These are phyloP conservation scores for Acanthamoeba divionensis DNA, from an alignment of 208 protist genomes.

Conservation along the genomic window DNA sequence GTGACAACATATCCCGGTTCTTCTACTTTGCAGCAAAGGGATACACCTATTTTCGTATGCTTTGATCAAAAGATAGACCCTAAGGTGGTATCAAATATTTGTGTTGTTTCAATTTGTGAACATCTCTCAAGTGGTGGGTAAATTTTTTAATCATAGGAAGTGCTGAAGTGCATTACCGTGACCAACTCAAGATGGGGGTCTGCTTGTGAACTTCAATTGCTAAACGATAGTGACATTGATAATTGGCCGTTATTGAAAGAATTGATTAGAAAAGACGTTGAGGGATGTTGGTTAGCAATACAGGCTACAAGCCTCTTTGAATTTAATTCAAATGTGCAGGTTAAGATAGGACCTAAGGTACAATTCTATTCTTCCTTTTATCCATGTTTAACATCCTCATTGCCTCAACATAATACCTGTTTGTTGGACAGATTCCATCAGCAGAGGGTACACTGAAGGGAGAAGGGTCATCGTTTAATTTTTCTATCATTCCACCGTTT, in stretches of 20 bases:
- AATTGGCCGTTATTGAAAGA: neutral
- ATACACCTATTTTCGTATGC: neutral
- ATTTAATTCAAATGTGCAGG: neutral
- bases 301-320: neutral
- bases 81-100: neutral
- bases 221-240: neutral
- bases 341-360: conserved; percentile 54
- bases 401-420: neutral
- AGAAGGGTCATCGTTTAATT: neutral
- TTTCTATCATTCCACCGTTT: neutral
- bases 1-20: neutral
- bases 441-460: conserved; percentile 17
- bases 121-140: neutral
- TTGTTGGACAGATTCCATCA: conserved; percentile 3
- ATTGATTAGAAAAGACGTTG: neutral
- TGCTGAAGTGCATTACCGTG: neutral
- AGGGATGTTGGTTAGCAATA: conserved; percentile 4
- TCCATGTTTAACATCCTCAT: neutral
- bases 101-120: neutral
- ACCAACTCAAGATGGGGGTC: neutral
- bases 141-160: neutral
- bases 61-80: conserved; percentile 46
- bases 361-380: neutral
- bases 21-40: neutral
- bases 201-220: neutral